Conservation (phyloP, 176 grass and related monocot species). For the Oryza nivara region DNA sequence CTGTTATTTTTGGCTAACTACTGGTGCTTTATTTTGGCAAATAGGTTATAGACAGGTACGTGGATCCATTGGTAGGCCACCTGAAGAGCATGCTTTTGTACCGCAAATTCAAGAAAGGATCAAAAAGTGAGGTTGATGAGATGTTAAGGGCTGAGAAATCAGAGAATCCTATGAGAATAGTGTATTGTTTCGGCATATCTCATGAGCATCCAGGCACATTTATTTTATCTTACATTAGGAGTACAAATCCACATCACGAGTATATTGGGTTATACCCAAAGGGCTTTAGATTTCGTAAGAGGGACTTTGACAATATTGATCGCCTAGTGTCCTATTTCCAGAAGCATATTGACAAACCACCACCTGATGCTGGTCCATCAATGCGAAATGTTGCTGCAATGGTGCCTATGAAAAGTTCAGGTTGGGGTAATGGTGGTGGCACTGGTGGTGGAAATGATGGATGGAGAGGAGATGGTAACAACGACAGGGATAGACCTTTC, state of each 20-base stretch:
- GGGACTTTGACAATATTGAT: conserved; percentile 88
- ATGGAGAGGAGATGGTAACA: conserved; percentile 50
- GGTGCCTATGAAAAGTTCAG: conserved; percentile 81
- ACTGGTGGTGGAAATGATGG: conserved; percentile 28
- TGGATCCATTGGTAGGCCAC: conserved; percentile 86
- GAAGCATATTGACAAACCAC: conserved; percentile 89
- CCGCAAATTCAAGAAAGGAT: conserved; percentile 89
- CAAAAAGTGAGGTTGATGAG: conserved; percentile 82
- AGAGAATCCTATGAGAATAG: conserved; percentile 92
- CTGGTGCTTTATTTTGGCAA: conserved; percentile 14
- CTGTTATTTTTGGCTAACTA: not conserved
- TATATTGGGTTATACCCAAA: conserved; percentile 96
- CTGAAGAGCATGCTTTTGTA: conserved; percentile 88
- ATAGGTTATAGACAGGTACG: conserved; percentile 97
- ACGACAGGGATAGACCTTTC: conserved; percentile 62
- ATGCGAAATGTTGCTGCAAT: conserved; percentile 73
- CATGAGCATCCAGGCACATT: conserved; percentile 91
- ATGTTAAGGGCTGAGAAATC: conserved; percentile 72
- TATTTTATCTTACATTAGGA: conserved; percentile 90
- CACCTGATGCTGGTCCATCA: conserved; percentile 68
- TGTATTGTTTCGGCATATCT: conserved; percentile 91
- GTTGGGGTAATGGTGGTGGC: conserved; percentile 47
- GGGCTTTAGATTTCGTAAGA: conserved; percentile 89
- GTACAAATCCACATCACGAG: conserved; percentile 93
- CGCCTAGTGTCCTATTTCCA: conserved; percentile 88